phyloP scores from a whole-genome alignment of 768 basidiomycete species.

The Albatrellus ellisii region DNA sequence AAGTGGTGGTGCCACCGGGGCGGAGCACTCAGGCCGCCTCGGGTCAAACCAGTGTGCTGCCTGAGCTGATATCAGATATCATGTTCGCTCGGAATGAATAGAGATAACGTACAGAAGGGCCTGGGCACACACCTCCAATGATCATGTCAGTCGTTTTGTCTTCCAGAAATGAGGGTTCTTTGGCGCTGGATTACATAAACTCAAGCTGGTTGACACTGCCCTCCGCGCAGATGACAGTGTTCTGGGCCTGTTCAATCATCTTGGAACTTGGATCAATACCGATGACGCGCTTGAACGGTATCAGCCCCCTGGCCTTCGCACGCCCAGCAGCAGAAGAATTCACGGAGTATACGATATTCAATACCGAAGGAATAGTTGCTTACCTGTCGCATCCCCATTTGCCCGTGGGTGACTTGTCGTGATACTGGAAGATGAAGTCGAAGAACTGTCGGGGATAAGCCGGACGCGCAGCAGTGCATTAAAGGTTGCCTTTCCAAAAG shows the following conservation, averaged over 20 bases:
- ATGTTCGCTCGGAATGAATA: neutral
- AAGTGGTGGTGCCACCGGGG: slow-evolving; percentile 52
- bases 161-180: slow-evolving; percentile 37
- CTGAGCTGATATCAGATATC: slow-evolving; percentile 35
- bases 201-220: slow-evolving; percentile 22
- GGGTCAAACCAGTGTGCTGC: slow-evolving; percentile 75
- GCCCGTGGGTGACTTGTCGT: slow-evolving; percentile 22
- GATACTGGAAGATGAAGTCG: slow-evolving; percentile 48
- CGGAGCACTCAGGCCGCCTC: slow-evolving; percentile 49
- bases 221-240: slow-evolving; percentile 38
- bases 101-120: neutral
- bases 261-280: slow-evolving; percentile 64
- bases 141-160: slow-evolving; percentile 51
- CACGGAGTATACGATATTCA: no score
- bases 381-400: slow-evolving; percentile 80
- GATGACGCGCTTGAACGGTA: slow-evolving; percentile 41
- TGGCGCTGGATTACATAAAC: slow-evolving; percentile 32
- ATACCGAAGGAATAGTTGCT: slow-evolving; percentile 9
- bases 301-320: slow-evolving; percentile 50
- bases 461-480: slow-evolving; percentile 66
- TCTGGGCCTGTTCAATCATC: slow-evolving; percentile 41
- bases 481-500: slow-evolving; percentile 61
- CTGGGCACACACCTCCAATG: slow-evolving; percentile 37
- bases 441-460: slow-evolving; percentile 59
- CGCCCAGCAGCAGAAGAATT: neutral